Conservation (phyloP, 441 rosid genomes). For the Jatropha podagrica region DNA sequence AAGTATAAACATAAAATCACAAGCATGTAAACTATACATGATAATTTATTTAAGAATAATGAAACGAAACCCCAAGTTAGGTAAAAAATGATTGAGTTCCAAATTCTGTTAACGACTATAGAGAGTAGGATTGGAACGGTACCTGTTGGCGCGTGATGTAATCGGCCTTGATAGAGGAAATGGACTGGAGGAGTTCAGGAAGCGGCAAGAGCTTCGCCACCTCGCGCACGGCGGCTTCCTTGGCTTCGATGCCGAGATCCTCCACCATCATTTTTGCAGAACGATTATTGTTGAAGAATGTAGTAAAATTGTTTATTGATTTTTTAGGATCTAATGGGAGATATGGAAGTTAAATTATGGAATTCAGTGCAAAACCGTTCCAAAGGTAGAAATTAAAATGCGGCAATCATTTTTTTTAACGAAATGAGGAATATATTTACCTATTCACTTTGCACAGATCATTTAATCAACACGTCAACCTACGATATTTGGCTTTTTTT, state of each 20-base stretch:
- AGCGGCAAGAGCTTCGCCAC: conserved; percentile 91
- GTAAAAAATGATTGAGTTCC: not conserved
- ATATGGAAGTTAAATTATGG: not conserved
- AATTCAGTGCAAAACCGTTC: not conserved
- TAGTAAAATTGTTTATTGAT: not conserved
- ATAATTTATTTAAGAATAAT: not conserved
- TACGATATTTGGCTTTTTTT: too few species aligned
- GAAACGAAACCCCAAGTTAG: not conserved
- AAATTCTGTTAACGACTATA: not conserved
- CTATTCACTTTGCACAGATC: too few species aligned
- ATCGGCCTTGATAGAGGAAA: conserved; percentile 87
- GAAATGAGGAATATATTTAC: too few species aligned
- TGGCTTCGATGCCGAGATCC: conserved; percentile 98
- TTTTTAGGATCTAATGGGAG: not conserved
- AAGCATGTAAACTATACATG: not conserved
- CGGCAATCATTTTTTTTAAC: not conserved
- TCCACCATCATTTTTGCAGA: conserved; percentile 68
- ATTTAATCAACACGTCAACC: too few species aligned
- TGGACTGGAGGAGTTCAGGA: conserved; percentile 84
- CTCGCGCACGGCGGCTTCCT: conserved; percentile 96
- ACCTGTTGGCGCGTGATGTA: conserved; percentile 98
- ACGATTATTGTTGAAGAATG: not conserved
- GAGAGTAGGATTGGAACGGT: not conserved
- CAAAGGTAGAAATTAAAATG: too few species aligned
- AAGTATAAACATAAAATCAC: not conserved